phyloP scores from a whole-genome alignment of 2,329 filamentous ascomycete genomes.

The Lecanosticta acicola region DNA sequence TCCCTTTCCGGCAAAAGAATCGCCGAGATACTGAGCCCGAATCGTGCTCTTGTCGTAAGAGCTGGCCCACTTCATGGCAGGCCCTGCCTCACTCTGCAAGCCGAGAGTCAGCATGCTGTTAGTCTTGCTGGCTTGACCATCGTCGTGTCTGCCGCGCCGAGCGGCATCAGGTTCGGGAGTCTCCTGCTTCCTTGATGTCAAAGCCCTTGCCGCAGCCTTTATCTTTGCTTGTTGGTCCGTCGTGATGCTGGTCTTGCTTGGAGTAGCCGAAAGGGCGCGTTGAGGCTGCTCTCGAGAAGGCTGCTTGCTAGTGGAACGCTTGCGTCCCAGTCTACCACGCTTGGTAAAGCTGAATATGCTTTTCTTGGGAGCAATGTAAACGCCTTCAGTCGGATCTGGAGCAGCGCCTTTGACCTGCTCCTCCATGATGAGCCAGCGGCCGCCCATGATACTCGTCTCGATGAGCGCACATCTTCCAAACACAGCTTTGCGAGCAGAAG shows the following conservation, averaged over 20 bases:
- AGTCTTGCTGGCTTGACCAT: conserved; percentile 62
- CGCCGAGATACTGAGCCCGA: conserved; percentile 76
- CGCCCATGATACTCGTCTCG: conserved; percentile 75
- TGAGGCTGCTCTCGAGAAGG: conserved; percentile 29
- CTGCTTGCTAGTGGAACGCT: conserved; percentile 63
- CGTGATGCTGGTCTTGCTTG: conserved; percentile 77
- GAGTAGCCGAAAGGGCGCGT: conserved; percentile 45
- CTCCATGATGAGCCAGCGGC: conserved; percentile 90
- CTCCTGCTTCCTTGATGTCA: conserved; percentile 57
- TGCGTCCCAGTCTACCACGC: conserved; percentile 63
- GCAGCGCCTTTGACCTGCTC: conserved; percentile 93
- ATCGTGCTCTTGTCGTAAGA: conserved; percentile 89
- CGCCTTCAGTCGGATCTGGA: conserved; percentile 73
- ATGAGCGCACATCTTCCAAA: conserved; percentile 91
- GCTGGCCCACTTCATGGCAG: conserved; percentile 93
- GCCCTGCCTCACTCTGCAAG: conserved; percentile 79
- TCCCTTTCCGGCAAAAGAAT: conserved; percentile 58
- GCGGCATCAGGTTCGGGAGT: conserved; percentile 46
- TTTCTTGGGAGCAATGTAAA: conserved; percentile 93
- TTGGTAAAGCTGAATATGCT: conserved; percentile 72
- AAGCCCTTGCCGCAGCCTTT: conserved; percentile 78
- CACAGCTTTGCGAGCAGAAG: conserved; percentile 75
- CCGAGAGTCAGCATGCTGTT: conserved; percentile 87
- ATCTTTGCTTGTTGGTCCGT: conserved; percentile 91
- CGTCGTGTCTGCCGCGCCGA: conserved; percentile 49